phyloP scores from a whole-genome alignment of 768 basidiomycete species.

The Atractiella rhizophila region DNA sequence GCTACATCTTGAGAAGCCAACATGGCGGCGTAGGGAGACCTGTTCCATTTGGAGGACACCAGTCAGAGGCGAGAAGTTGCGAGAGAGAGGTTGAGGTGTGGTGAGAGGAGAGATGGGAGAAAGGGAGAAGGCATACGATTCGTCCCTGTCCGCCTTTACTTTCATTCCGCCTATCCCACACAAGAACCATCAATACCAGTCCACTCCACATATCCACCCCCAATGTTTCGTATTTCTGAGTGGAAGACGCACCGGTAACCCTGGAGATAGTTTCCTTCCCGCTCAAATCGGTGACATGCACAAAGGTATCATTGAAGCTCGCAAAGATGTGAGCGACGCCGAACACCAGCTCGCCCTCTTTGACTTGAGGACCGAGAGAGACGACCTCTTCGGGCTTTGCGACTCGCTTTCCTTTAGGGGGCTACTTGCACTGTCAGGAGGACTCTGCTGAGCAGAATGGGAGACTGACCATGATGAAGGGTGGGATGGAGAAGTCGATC shows the following conservation, averaged over 20 bases:
- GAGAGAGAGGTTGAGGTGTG: background rate
- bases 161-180: slow-evolving; percentile 67
- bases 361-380: slow-evolving; percentile 80
- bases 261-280: slow-evolving; percentile 98
- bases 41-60: background rate
- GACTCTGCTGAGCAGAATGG: too few relatives aligned
- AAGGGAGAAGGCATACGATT: slow-evolving; percentile 63
- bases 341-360: slow-evolving; percentile 88
- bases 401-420: too few relatives aligned
- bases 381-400: slow-evolving; percentile 28
- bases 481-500: too few relatives aligned
- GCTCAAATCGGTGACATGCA: slow-evolving; percentile 93
- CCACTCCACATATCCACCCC: too few relatives aligned
- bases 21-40: slow-evolving; percentile 19
- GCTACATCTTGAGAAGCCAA: slow-evolving; percentile 86
- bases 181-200: background rate
- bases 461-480: too few relatives aligned
- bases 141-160: slow-evolving; percentile 99
- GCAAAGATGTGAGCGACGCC: slow-evolving; percentile 98
- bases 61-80: background rate
- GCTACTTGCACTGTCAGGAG: too few relatives aligned
- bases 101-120: background rate
- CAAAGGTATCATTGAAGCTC: slow-evolving; percentile 99
- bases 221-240: background rate
- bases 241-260: slow-evolving; percentile 48